Evolutionary conservation across 495 filamentous ascomycete genomes (phyloP).

Genomic region (Xylaria venustula): DNA sequence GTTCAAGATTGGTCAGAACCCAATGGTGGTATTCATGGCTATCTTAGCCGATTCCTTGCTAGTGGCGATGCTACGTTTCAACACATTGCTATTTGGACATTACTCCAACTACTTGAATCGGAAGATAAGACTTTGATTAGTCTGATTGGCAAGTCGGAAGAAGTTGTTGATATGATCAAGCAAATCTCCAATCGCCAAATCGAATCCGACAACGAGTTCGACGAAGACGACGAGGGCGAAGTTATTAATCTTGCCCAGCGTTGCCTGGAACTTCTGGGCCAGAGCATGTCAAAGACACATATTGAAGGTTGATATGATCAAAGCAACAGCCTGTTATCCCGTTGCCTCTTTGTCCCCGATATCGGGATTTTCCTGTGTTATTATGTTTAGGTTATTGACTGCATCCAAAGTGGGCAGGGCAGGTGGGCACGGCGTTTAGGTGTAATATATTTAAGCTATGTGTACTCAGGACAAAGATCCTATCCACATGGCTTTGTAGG

Average conservation of each 20-base stretch:
- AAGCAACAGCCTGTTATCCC: neutral
- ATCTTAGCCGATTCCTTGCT: conserved; percentile 85
- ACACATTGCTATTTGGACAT: conserved; percentile 98
- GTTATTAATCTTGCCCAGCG: conserved; percentile 88
- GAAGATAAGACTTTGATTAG: conserved; percentile 82
- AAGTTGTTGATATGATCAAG: conserved; percentile 87
- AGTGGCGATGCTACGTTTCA: conserved; percentile 97
- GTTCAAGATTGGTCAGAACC: conserved; percentile 90
- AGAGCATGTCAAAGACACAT: conserved; percentile 51
- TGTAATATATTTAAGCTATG: conserved; percentile 25
- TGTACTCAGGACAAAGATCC: neutral
- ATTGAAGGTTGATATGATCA: conserved; percentile 49
- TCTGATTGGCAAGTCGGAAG: conserved; percentile 81
- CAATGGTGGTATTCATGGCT: conserved; percentile 91
- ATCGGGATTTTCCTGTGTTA: conserved; percentile 11
- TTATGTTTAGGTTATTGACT: conserved; percentile 37
- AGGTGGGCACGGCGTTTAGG: conserved; percentile 36
- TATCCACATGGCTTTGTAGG: conserved; percentile 10
- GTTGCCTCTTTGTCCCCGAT: conserved; percentile 7
- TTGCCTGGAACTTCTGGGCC: conserved; percentile 82
- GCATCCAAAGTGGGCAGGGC: conserved; percentile 39
- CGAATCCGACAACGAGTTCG: conserved; percentile 86
- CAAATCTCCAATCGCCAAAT: conserved; percentile 85
- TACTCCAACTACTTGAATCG: conserved; percentile 92
- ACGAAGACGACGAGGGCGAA: conserved; percentile 84